Conservation (phyloP, 176 grass and related monocot species). For the Carex scoparia region DNA sequence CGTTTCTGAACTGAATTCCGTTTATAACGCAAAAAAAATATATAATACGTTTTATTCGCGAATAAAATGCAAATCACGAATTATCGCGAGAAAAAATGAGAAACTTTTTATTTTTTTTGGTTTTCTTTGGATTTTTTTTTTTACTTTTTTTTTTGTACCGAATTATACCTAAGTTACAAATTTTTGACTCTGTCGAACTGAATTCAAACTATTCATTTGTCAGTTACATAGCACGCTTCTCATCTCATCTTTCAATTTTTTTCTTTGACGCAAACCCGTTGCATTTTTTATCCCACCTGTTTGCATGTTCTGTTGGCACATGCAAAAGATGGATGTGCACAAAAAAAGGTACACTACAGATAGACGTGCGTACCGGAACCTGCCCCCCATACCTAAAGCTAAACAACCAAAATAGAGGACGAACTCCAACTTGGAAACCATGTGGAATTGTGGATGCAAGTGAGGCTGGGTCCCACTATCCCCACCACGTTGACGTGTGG, state of each 20-base stretch:
- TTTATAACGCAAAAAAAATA: too few relatives aligned
- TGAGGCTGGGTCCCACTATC: not conserved
- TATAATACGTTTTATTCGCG: too few relatives aligned
- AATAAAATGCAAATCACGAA: too few relatives aligned
- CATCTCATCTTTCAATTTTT: not conserved
- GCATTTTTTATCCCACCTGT: too few relatives aligned
- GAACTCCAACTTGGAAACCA: not conserved
- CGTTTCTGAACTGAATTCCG: too few relatives aligned
- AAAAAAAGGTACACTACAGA: conserved; percentile 5
- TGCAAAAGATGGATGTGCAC: not conserved
- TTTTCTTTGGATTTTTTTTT: too few relatives aligned
- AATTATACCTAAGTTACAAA: too few relatives aligned
- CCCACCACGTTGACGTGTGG: conserved; percentile 9
- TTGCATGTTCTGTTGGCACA: not conserved
- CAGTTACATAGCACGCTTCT: not conserved
- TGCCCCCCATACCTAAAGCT: not conserved
- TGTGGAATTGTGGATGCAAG: not conserved
- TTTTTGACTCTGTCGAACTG: too few relatives aligned
- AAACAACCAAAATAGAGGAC: conserved; percentile 17
- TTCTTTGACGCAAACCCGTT: not conserved
- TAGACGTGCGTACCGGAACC: not conserved
- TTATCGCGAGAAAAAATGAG: too few relatives aligned
- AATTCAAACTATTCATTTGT: too few relatives aligned
- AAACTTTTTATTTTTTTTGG: too few relatives aligned
- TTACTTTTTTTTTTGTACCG: too few relatives aligned